phyloP scores from a whole-genome alignment of 1,284 basidiomycete genomes.

The Cryptococcus sp. region DNA sequence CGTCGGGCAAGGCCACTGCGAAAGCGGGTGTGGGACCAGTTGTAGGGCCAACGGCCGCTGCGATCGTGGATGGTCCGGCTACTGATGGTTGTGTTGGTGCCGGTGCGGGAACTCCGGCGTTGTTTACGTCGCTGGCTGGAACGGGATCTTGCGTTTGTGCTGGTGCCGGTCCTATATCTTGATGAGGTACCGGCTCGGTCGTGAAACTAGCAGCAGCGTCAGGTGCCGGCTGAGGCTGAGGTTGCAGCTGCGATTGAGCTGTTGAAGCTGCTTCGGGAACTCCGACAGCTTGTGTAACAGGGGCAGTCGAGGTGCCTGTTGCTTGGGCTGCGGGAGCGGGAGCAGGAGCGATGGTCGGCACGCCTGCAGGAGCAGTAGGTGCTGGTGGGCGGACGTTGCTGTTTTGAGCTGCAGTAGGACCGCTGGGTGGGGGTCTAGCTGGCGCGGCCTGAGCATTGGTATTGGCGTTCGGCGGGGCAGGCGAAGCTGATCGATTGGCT shows the following conservation, averaged over 20 bases:
- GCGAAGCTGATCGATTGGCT: too few species aligned
- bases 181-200: background rate
- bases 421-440: too few species aligned
- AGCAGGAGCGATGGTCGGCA: background rate
- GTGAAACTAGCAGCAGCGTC: background rate
- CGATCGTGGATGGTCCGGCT: background rate
- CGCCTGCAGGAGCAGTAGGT: background rate
- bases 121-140: constrained; percentile 1
- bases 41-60: background rate
- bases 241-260: background rate
- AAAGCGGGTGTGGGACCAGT: background rate
- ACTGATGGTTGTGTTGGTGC: background rate
- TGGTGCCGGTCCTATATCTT: background rate
- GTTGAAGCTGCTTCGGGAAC: constrained; percentile 4
- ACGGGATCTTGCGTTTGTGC: background rate
- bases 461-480: too few species aligned
- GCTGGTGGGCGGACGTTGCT: too few species aligned
- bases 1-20: background rate
- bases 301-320: background rate
- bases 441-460: too few species aligned
- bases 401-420: too few species aligned
- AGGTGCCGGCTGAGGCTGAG: background rate
- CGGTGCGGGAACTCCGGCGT: constrained; percentile 3
- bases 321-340: background rate
- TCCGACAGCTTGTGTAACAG: background rate